Percentiles rank a stretch among this genome's conserved stretches.
phyloP scores from a whole-genome alignment of 441 rosid species.

The Croton laevigatus region DNA sequence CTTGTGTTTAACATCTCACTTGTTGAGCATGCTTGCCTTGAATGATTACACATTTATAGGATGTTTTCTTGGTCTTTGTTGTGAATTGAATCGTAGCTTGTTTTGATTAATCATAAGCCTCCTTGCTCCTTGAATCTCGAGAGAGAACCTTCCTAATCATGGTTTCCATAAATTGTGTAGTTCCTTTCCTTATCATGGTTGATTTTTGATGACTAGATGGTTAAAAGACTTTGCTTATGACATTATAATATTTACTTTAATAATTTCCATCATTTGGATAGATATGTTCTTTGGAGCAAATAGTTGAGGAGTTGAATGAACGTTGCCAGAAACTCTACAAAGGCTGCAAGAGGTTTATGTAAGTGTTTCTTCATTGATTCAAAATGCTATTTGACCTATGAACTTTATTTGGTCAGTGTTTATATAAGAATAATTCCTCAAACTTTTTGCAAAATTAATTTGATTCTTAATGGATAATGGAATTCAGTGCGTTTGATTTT shows the following conservation, averaged over 20 bases:
- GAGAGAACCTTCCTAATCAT: neutral
- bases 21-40: neutral
- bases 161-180: neutral
- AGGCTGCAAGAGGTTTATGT: slow-evolving; percentile 64
- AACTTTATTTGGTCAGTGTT: neutral
- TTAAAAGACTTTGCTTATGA: neutral
- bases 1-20: neutral
- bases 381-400: neutral
- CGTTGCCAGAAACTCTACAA: slow-evolving; percentile 69
- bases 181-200: neutral
- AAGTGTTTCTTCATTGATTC: slow-evolving; percentile 22
- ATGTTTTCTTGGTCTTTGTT: neutral
- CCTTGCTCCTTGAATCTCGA: neutral
- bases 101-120: neutral
- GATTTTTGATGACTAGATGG: neutral
- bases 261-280: slow-evolving; percentile 26
- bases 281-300: slow-evolving; percentile 57
- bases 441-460: no score
- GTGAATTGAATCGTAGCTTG: neutral
- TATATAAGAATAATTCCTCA: no score
- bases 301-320: slow-evolving; percentile 66
- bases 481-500: no score
- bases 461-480: no score
- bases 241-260: neutral
- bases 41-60: neutral